Evolutionary conservation across 106 monocot genomes (phyloP).

Genomic region (Dendrobium huoshanense): DNA sequence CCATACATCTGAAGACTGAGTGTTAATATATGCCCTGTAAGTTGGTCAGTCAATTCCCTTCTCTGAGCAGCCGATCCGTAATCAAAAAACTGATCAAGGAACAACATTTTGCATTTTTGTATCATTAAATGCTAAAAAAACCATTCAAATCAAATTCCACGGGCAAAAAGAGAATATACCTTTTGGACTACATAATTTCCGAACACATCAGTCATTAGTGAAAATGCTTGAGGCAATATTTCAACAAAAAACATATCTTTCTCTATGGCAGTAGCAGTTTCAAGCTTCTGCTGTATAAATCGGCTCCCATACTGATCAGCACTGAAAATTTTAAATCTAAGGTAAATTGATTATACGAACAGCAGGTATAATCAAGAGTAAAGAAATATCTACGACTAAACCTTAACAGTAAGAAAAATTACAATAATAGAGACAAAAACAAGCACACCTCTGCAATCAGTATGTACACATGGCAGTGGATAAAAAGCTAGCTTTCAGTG

Average conservation of each 20-base stretch:
- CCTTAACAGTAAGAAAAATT: no score
- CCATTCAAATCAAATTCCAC: not conserved
- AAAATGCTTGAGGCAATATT: conserved; percentile 47
- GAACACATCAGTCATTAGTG: conserved; percentile 83
- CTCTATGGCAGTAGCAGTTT: conserved; percentile 60
- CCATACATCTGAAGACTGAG: conserved; percentile 89
- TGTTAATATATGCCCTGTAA: conserved; percentile 43
- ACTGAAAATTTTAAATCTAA: conserved; percentile 22
- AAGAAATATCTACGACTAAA: no score
- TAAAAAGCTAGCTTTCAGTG: no score
- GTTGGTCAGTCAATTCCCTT: conserved; percentile 55
- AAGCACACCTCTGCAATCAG: no score
- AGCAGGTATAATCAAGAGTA: no score
- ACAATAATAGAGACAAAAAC: no score
- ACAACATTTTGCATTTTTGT: not conserved
- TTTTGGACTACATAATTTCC: conserved; percentile 90
- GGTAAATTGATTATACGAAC: not conserved
- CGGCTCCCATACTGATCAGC: conserved; percentile 77
- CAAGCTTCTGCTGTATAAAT: conserved; percentile 88
- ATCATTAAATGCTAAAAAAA: not conserved
- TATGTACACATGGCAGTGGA: no score
- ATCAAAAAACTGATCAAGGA: conserved; percentile 61
- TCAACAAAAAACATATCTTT: conserved; percentile 66
- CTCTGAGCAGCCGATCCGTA: conserved; percentile 61
- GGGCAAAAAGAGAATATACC: conserved; percentile 17